These are phyloP conservation scores for Leccinum angustisporum DNA, from an alignment of 1,284 basidiomycete species.

Conservation along the genomic window DNA sequence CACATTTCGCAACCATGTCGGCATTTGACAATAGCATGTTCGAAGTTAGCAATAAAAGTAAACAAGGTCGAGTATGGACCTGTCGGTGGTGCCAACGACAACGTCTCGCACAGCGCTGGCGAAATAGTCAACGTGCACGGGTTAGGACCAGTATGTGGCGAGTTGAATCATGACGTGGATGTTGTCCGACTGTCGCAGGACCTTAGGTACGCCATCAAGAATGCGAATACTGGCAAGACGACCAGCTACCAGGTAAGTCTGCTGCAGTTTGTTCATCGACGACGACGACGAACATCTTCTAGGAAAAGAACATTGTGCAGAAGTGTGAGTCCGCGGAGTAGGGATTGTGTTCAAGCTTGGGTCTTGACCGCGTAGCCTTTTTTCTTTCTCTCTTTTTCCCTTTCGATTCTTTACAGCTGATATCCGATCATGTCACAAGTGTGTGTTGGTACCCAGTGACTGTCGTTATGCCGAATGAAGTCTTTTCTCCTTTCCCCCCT, in stretches of 20 bases:
- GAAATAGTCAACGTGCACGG: conserved; percentile 36
- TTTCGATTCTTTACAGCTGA: not conserved
- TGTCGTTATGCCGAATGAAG: conserved; percentile 14
- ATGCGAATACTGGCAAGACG: conserved; percentile 43
- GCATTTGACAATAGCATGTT: no score
- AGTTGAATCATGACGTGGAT: not conserved
- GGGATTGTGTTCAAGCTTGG: not conserved
- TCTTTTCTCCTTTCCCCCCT: not conserved
- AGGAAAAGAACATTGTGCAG: conserved; percentile 43
- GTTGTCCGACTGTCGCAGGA: conserved; percentile 24
- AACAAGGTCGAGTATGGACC: conserved; percentile 45
- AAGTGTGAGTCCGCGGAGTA: conserved; percentile 16
- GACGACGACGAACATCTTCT: not conserved
- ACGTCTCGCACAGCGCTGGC: conserved; percentile 40
- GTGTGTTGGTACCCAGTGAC: not conserved
- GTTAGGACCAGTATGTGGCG: conserved; percentile 29
- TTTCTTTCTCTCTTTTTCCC: not conserved
- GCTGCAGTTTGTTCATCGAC: no score
- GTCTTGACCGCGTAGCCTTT: not conserved
- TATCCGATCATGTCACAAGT: not conserved
- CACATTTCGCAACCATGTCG: no score
- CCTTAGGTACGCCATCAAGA: conserved; percentile 40
- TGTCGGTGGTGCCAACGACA: conserved; percentile 41
- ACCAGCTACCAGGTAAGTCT: conserved; percentile 39
- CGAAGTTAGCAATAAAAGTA: no score